Base-by-base conservation (phyloP, 345 rosid species). In the Angophora floribunda region DNA sequence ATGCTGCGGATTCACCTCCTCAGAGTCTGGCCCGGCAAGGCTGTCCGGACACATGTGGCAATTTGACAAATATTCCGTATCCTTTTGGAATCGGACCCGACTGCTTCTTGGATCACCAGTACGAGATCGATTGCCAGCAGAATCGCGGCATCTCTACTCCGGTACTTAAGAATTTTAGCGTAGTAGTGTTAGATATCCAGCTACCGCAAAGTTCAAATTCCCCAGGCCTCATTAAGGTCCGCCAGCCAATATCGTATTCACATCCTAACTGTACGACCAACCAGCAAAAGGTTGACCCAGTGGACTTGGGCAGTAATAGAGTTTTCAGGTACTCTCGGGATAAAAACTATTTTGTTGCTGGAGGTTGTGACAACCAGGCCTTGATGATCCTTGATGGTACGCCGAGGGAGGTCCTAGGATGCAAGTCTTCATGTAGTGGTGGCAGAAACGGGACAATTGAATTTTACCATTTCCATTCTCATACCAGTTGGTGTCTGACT, bases 241-340 rank as follows among this genome's bases (percentile, higher is more conserved):
- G 61, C 61, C 61, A 55, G 61, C 61, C 61, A 28, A 55, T 8
- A 55, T 55, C 28, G 61, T 21, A 55, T 55, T 53, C 24, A 53
- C 61, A 9, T 55, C 61, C 0, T 55, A 22, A 55, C 12, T 1
- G 61, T 55, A 55, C 2, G 61, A 55, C 61, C 61, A 55, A 55
- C 61, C 61, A 22, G 28, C 61, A 55, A 55, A 55, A 55, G 21
- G 61, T 21, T 55, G 61, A 26, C 61, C 28, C 2, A 55, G 0
- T 21, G 61, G 0, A 55, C 61, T 55, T 21, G 65, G n/a, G n/a
- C 12, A 55, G 0, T 55, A 21, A 22, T 26, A 55, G 61, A 24
- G 9, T 0, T 1, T 55, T 55, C 12, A 0, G 61, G 61, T 22
- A 55, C 12, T 55, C 61, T 28, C 28, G 12, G 61, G 28, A 0